Conservation (phyloP, 192 early-diverging fungal species). For the Dimargaris cristalligena region DNA sequence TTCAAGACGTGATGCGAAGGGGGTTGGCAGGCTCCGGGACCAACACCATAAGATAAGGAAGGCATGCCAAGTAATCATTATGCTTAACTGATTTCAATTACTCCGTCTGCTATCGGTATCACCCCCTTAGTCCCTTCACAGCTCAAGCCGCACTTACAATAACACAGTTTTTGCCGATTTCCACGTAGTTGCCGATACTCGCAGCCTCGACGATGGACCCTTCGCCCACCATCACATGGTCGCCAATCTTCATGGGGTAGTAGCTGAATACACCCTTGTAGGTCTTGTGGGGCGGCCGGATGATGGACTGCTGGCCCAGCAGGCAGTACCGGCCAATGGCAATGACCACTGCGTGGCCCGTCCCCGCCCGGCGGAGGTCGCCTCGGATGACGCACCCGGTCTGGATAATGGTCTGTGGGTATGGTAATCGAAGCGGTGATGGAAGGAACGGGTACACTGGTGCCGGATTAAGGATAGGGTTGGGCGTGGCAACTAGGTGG, state of each 20-base stretch:
- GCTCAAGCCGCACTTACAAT: constrained; percentile 49
- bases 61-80: constrained; percentile 6
- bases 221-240: constrained; percentile 77
- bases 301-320: constrained; percentile 50
- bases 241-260: constrained; percentile 95
- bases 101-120: background rate
- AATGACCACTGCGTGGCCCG: constrained; percentile 72
- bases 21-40: too few relatives aligned
- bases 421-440: background rate
- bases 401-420: constrained; percentile 72
- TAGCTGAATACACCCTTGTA: constrained; percentile 86
- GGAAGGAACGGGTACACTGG: background rate
- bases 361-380: constrained; percentile 76
- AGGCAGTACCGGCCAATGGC: constrained; percentile 85
- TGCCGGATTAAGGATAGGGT: background rate
- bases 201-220: constrained; percentile 82
- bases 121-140: background rate
- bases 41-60: too few relatives aligned
- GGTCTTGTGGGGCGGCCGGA: constrained; percentile 88
- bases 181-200: constrained; percentile 73
- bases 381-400: constrained; percentile 81
- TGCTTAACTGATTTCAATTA: constrained; percentile 7
- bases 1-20: too few relatives aligned
- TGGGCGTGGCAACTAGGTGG: background rate
- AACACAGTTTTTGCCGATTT: constrained; percentile 85